phyloP scores from a whole-genome alignment of 495 filamentous ascomycete genomes.

The Aeminium ludgeri region DNA sequence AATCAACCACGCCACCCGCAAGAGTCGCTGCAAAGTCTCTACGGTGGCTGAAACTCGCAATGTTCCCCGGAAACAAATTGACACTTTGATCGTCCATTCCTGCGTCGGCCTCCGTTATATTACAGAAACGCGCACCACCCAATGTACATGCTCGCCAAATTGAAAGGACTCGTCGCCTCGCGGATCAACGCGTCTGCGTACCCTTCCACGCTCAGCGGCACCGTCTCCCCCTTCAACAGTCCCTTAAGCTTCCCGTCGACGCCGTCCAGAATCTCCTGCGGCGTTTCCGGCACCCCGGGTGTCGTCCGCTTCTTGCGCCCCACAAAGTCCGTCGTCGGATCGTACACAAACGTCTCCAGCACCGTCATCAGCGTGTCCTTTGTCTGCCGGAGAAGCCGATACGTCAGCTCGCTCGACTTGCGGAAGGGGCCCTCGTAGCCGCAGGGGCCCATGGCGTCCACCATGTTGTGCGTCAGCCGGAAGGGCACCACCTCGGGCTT shows the following conservation, averaged over 20 bases:
- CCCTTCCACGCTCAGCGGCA: constrained; percentile 84
- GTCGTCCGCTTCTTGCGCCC: constrained; percentile 49
- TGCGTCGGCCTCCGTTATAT: not conserved
- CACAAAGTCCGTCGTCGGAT: constrained; percentile 88
- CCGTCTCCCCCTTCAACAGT: constrained; percentile 64
- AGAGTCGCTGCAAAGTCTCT: no score
- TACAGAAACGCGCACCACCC: constrained; percentile 93
- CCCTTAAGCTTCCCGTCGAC: constrained; percentile 78
- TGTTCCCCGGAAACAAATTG: no score
- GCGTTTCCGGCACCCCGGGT: constrained; percentile 59
- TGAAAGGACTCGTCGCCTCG: constrained; percentile 59
- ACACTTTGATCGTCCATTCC: no score
- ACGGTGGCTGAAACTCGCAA: no score
- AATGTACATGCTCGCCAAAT: constrained; percentile 85
- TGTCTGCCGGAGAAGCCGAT: constrained; percentile 69
- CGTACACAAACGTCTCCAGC: constrained; percentile 88
- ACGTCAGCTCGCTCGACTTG: constrained; percentile 72
- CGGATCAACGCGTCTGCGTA: constrained; percentile 86
- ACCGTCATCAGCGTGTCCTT: constrained; percentile 95
- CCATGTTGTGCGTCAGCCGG: constrained; percentile 95
- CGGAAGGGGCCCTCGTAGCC: constrained; percentile 89
- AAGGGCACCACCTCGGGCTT: constrained; percentile 96
- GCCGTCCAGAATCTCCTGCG: constrained; percentile 75
- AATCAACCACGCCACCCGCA: no score
- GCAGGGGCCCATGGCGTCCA: constrained; percentile 86